Evolutionary conservation across 2,329 filamentous ascomycete species (phyloP).

Genomic region (Talaromyces piceae): DNA sequence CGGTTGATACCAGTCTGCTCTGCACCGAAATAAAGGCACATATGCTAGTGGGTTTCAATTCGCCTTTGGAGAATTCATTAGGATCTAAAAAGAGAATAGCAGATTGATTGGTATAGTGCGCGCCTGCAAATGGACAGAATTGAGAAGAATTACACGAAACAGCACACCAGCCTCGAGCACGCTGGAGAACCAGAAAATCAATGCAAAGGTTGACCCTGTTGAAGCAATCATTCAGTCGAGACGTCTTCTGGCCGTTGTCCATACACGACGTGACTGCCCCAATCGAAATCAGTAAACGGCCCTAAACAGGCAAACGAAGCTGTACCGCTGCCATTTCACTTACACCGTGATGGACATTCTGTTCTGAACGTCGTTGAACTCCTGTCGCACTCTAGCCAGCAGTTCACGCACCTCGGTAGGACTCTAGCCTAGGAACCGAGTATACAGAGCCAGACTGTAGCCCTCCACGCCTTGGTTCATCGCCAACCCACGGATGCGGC

Average conservation of each 20-base stretch:
- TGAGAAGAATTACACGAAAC: too few species aligned
- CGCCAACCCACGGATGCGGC: conserved; percentile 35
- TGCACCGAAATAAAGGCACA: too few species aligned
- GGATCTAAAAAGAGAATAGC: too few species aligned
- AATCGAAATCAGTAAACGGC: background rate
- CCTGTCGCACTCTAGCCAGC: conserved; percentile 18
- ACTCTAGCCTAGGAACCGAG: conserved; percentile 35
- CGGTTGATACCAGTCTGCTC: too few species aligned
- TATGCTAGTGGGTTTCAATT: too few species aligned
- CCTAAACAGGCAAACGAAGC: too few species aligned
- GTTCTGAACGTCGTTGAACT: conserved; percentile 21
- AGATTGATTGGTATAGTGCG: too few species aligned
- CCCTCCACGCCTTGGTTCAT: conserved; percentile 36
- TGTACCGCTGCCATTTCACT: background rate
- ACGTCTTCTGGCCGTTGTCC: conserved; percentile 5
- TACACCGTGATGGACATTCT: conserved; percentile 21
- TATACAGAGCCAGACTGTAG: conserved; percentile 37
- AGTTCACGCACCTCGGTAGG: conserved; percentile 40
- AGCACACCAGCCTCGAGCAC: too few species aligned
- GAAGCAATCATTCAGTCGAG: background rate
- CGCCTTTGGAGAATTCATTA: too few species aligned
- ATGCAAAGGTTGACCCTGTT: too few species aligned
- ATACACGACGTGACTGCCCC: conserved; percentile 7
- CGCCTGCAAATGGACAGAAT: too few species aligned
- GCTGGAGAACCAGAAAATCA: too few species aligned